Percentiles rank a stretch among this genome's conserved stretches.
These are phyloP conservation scores for Pythium dissimile DNA, from an alignment of 352 stramenopile genomes.

Conservation along the genomic window DNA sequence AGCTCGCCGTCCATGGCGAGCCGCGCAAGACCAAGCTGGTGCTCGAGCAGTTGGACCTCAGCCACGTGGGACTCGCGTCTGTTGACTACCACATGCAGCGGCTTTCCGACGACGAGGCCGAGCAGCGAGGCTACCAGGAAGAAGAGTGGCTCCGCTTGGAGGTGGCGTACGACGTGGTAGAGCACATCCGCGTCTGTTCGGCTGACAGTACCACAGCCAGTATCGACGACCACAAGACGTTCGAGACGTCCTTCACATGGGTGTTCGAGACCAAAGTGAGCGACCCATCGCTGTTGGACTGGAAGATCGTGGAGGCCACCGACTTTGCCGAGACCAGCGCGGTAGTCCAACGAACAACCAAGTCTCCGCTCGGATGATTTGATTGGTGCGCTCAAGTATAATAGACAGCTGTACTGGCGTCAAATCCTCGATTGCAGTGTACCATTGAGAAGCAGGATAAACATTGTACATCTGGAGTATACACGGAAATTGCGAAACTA, in stretches of 20 bases:
- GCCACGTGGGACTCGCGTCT: slow-evolving; percentile 27
- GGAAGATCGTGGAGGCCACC: slow-evolving; percentile 35
- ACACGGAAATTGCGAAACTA: no score
- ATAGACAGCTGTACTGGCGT: background rate
- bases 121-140: slow-evolving; percentile 18
- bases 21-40: slow-evolving; percentile 19
- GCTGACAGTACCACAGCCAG: background rate
- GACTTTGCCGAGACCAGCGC: slow-evolving; percentile 26
- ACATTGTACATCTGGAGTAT: no score
- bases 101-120: slow-evolving; percentile 18
- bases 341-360: slow-evolving; percentile 11
- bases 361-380: slow-evolving; percentile 8
- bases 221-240: slow-evolving; percentile 40
- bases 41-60: slow-evolving; percentile 43
- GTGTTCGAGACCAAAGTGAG: slow-evolving; percentile 58
- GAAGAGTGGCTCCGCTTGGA: slow-evolving; percentile 46
- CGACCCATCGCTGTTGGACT: slow-evolving; percentile 30
- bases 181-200: slow-evolving; percentile 31
- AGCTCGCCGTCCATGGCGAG: slow-evolving; percentile 17
- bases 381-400: background rate
- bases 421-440: no score
- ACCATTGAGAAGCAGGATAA: no score
- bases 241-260: slow-evolving; percentile 52
- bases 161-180: slow-evolving; percentile 45
- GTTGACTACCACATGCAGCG: slow-evolving; percentile 42